Evolutionary conservation across 2,329 filamentous ascomycete genomes (phyloP), one percentile per base, ranked within the genome.

Genomic region (Cladophialophora yegresii): DNA sequence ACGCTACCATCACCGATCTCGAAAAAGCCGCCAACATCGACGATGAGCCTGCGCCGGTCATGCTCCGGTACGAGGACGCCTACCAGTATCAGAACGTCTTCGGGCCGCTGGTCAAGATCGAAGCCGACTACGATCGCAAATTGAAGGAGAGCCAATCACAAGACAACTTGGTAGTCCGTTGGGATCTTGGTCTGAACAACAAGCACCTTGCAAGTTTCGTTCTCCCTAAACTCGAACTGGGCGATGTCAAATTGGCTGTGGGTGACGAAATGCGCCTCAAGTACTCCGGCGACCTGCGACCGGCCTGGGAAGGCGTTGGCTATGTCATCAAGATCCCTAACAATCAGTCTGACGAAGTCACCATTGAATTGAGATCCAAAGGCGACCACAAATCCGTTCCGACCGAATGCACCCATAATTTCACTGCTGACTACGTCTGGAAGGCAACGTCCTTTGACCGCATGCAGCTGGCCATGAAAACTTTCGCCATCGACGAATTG

Each of bases 291-390:
- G 95, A 98, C 77, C 83, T 99, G 56, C 90, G 93, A 49, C 85
- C 90, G 13, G 87, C 91, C 64, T 99, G 95, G 95, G 95, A 99
- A 76, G 95, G 95, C 43, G 95, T 99, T 36, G 95, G 95, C 69
- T 99, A 99, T 77, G 95, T 99, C 66, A 93, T 98, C 81, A 99
- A 99, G 81, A 98, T 99, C 65, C 96, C 95, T 23, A 98, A 99
- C 83, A 98, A 98, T 78, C 92, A 96, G 80, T 97, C 93, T 13
- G 95, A 99, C 73, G 93, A 99, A 76, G 95, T 99, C 58, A 96
- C 90, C 9, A 89, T 99, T 69, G 95, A 99, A 77, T 81, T 99
- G 74, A 90, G 95, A 71, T 92, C 95, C 73, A 93, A 95, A 68
- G 93, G 92, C 67, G 96, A 96, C 75, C 93, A 98, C 80, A 98